phyloP scores from a whole-genome alignment of 2,329 filamentous ascomycete genomes.

The Hypoxylon sp. region DNA sequence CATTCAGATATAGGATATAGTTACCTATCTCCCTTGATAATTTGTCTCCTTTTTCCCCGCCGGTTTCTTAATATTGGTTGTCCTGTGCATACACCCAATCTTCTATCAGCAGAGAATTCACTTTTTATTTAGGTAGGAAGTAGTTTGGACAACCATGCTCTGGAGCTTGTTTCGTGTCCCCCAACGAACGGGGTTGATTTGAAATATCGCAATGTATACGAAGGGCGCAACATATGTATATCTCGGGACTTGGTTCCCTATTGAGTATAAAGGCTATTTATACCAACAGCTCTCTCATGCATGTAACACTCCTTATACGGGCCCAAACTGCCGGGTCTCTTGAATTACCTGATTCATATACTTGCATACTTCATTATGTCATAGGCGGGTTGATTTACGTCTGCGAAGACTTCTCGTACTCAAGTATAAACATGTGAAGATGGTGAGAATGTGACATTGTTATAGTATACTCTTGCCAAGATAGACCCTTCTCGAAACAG shows the following conservation, averaged over 20 bases:
- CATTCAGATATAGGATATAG: background rate
- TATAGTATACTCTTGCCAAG: background rate
- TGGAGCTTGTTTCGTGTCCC: background rate
- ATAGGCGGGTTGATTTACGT: slow-evolving; percentile 1
- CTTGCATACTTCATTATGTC: slow-evolving; percentile 4
- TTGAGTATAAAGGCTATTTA: slow-evolving; percentile 6
- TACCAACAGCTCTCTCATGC: slow-evolving; percentile 20
- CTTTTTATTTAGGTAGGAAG: too few relatives aligned
- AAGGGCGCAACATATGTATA: background rate
- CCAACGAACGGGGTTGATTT: background rate
- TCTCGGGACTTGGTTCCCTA: background rate
- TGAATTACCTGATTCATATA: background rate
- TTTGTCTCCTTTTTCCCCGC: background rate
- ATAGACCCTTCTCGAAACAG: background rate
- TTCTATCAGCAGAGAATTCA: too few relatives aligned
- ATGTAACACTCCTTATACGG: slow-evolving; percentile 10
- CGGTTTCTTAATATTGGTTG: background rate
- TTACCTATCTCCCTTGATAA: background rate
- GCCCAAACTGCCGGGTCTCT: slow-evolving; percentile 21
- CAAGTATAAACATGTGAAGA: slow-evolving; percentile 2
- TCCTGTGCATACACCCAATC: background rate
- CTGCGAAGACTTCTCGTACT: background rate
- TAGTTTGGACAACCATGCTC: background rate
- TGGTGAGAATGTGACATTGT: background rate
- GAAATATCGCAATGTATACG: background rate